Percentiles rank a stretch among this genome's conserved stretches.
Conservation (phyloP, 768 basidiomycete species). For the Pisolithus marmoratus region DNA sequence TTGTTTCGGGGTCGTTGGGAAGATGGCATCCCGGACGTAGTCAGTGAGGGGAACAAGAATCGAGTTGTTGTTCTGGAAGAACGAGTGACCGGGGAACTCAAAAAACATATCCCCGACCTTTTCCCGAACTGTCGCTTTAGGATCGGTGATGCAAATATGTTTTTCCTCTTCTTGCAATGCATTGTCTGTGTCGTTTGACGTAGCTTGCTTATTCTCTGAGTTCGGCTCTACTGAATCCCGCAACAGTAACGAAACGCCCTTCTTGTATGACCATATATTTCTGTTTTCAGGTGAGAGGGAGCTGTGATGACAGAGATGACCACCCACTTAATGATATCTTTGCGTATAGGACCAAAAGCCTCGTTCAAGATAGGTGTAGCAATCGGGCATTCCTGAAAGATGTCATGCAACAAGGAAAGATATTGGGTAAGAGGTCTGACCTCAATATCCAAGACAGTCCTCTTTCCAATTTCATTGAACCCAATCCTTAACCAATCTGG, state of each 20-base stretch:
- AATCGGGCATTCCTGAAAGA: constrained; percentile 79
- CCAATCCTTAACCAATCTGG: constrained; percentile 82
- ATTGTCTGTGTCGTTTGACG: constrained; percentile 26
- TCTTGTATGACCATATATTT: constrained; percentile 74
- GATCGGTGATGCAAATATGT: constrained; percentile 81
- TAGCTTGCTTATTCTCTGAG: constrained; percentile 18
- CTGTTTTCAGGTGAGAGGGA: constrained; percentile 33
- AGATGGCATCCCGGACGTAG: constrained; percentile 76
- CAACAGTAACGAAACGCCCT: constrained; percentile 84
- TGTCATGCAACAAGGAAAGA: background rate
- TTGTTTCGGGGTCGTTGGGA: constrained; percentile 26
- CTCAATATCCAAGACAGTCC: constrained; percentile 86
- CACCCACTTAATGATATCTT: constrained; percentile 61
- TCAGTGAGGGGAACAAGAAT: constrained; percentile 79
- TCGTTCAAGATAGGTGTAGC: constrained; percentile 77
- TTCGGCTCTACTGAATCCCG: constrained; percentile 66
- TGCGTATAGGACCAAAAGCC: constrained; percentile 54
- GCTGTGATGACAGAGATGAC: background rate
- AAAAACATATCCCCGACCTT: constrained; percentile 76
- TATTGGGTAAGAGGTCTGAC: constrained; percentile 31
- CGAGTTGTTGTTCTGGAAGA: constrained; percentile 99
- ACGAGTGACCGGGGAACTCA: constrained; percentile 81
- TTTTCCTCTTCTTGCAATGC: constrained; percentile 39
- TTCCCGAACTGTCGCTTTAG: constrained; percentile 77
- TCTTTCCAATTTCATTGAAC: constrained; percentile 75